Percentiles rank a stretch among this genome's conserved stretches.
Conservation (phyloP, 2,329 filamentous ascomycete species). For the Aureobasidium sp. region DNA sequence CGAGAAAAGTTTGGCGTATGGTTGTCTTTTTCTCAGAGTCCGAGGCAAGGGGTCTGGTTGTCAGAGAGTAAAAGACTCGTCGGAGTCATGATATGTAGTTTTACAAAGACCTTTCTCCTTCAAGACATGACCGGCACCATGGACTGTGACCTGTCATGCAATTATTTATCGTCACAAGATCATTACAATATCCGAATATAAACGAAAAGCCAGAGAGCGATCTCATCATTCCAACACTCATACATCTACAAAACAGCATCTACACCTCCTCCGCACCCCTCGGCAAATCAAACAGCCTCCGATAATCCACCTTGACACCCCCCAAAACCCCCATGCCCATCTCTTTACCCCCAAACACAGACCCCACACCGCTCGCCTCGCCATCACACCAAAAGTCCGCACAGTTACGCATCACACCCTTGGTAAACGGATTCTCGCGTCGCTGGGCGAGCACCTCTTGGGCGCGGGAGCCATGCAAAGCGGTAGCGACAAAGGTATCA, state of each 20-base stretch:
- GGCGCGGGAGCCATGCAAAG: conserved; percentile 63
- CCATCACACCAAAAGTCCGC: conserved; percentile 95
- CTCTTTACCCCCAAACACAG: conserved; percentile 64
- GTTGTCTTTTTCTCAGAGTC: conserved; percentile 95
- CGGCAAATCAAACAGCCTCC: conserved; percentile 81
- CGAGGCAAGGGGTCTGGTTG: conserved; percentile 71
- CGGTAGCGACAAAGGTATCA: conserved; percentile 89
- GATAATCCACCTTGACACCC: conserved; percentile 78
- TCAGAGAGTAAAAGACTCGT: background rate
- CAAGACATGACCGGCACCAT: no score
- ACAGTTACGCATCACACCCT: conserved; percentile 81
- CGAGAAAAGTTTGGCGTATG: conserved; percentile 98
- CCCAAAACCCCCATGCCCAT: conserved; percentile 69
- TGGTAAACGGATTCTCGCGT: conserved; percentile 74
- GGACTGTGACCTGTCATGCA: background rate
- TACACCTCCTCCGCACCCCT: conserved; percentile 42
- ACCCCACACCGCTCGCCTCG: conserved; percentile 38
- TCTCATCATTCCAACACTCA: background rate
- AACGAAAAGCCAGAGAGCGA: background rate
- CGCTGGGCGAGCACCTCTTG: conserved; percentile 41
- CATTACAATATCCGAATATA: background rate
- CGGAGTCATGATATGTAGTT: background rate
- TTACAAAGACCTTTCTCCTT: background rate
- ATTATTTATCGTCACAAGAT: background rate
- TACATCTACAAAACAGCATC: background rate